Base-by-base conservation (phyloP, 352 stramenopile genomes). In the Phytophthora chlamydospora region DNA sequence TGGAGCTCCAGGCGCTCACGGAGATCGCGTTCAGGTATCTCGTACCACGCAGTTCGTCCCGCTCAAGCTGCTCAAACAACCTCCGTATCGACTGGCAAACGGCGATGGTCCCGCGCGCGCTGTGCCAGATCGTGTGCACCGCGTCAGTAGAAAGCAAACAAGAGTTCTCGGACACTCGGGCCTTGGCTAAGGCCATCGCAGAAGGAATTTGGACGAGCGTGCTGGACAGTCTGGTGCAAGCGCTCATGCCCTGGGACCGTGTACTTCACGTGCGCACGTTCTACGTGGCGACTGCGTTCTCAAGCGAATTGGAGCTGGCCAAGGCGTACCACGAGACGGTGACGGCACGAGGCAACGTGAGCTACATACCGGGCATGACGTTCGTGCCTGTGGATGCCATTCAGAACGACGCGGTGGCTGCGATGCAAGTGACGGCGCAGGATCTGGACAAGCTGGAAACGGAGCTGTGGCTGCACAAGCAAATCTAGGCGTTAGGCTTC, bases 361-460 rank as follows among this genome's bases (percentile, higher is more conserved):
- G 52, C 11, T 66, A 51, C 19, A 49, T 79, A 21, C 80, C 81
- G 0, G 81, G 80, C 5, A 78, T 90, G 56, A 94, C 87, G 44
- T 92, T 95, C 59, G 67, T 95, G 14, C 83, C 83, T 9, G 83
- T 89, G 14, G 67, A 89, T 10, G 68, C 65, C 17, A 86, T 95
- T 14, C 80, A 89, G 27, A 49, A 58, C 9, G 58, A 75, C 53
- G 75, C 82, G 3, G 49, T 68, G 0, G 21, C 87, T 35, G 80
- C 79, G 1, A 38, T 92, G 16, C 83, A 94, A 36, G 73, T 90
- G 45, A 88, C 81, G 6, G 83, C 82, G 14, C 82, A 93, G 50
- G 85, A 95, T 48, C 52, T 92, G 17, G 87, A 95, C 33, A 89
- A 88, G 46, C 52, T 95, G 4, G 87, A 95, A 57, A 93, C 87